Conservation (phyloP, 495 filamentous ascomycete genomes). For the Haplographium delicatum region DNA sequence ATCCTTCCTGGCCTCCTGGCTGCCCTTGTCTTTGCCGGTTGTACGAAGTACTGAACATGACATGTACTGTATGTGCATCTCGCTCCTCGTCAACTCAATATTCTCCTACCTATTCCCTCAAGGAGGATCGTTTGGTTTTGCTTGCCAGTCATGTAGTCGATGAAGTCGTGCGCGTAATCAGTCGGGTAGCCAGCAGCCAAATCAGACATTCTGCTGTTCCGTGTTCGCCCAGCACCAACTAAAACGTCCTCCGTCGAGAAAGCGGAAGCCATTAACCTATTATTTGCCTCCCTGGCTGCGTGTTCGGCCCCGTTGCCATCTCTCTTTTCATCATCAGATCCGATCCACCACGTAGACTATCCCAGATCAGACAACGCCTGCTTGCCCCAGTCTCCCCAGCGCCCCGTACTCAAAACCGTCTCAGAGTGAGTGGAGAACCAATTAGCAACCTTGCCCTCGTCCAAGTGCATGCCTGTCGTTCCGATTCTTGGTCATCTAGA, state of each 20-base stretch:
- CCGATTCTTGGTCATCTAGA: constrained; percentile 23
- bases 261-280: too few relatives aligned
- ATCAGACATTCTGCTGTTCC: too few relatives aligned
- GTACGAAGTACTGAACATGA: not conserved
- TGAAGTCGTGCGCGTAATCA: too few relatives aligned
- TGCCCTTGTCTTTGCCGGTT: not conserved
- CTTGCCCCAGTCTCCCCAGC: constrained; percentile 6
- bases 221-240: too few relatives aligned
- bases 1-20: not conserved
- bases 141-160: too few relatives aligned
- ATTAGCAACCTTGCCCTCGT: constrained; percentile 3
- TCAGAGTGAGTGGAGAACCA: constrained; percentile 14
- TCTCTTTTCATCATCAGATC: not conserved
- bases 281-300: not conserved
- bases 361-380: constrained; percentile 14
- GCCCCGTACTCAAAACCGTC: constrained; percentile 10
- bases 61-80: not conserved
- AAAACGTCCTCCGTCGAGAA: too few relatives aligned
- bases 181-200: too few relatives aligned
- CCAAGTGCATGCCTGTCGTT: constrained; percentile 15
- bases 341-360: constrained; percentile 9
- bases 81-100: not conserved
- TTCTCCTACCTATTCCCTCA: too few relatives aligned
- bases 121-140: too few relatives aligned
- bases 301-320: not conserved